Base-by-base conservation (phyloP, 768 basidiomycete genomes). In the Hericium alpestre region DNA sequence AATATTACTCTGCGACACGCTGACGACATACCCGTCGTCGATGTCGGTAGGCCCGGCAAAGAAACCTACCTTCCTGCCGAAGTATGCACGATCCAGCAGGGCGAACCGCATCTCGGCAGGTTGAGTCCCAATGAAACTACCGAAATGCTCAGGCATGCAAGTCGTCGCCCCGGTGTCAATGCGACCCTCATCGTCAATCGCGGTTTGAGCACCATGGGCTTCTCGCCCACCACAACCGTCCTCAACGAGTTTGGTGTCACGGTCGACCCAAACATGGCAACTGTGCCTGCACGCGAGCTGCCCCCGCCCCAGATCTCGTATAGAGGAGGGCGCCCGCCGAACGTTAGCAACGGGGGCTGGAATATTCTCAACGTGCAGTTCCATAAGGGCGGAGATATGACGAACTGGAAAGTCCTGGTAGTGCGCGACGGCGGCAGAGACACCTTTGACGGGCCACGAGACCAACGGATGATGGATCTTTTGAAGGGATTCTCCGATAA, bases 331-430 rank as follows among this genome's bases (percentile, higher is more conserved):
- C 65, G 72, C 68, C 55, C 67, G 2, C 74, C 43, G 8, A 23
- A 69, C 13, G 76, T 81, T 6, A 70, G 64, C 38, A 79, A 84
- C 37, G 90, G 83, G 0, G 78, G 79, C 40, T 92, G 90, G 90
- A 91, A 91, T 59, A 83, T 90, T 54, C 66, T 84, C 38, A 75
- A 84, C 22, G 83, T 86, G 55, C 81, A 82, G 64, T 90, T 92
- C 64, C 80, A 83, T 38, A 65, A 63, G 0, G 81, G 80, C 0
- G 84, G 75, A 0, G 63, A 55, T 1, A 73, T 88, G 16, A 40
- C 67, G 9, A 75, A 73, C 38, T 90, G 87, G 85, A 83, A 81
- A 70, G 80, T 90, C 9, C 65, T 92, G 0, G 76, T 84, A 8
- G 74, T 92, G 20, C 69, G 73, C 22, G 87, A 89, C 16, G 74